A percentile compares a stretch with the other conserved stretches of the same genome.
Conservation (phyloP, 2,329 filamentous ascomycete species). For the Exophiala spinifera region DNA sequence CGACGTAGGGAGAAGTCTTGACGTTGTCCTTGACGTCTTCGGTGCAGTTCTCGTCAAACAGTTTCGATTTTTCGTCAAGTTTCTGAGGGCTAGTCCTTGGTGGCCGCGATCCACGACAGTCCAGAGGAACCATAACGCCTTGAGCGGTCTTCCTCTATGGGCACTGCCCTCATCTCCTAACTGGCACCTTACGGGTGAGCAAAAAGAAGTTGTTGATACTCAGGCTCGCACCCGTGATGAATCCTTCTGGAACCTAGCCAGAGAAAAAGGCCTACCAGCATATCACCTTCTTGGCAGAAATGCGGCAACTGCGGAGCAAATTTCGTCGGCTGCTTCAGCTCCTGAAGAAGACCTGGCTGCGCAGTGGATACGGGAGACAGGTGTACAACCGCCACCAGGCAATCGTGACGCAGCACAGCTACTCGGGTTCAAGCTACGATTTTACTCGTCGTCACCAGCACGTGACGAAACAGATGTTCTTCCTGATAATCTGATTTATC, state of each 20-base stretch:
- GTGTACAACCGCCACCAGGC: conserved; percentile 76
- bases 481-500: conserved; percentile 87
- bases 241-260: conserved; percentile 77
- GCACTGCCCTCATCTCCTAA: conserved; percentile 68
- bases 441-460: conserved; percentile 74
- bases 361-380: conserved; percentile 77
- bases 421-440: conserved; percentile 93
- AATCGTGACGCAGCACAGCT: conserved; percentile 92
- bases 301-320: conserved; percentile 59
- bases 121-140: background rate
- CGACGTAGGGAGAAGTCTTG: conserved; percentile 89
- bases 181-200: conserved; percentile 65
- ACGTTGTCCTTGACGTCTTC: conserved; percentile 92
- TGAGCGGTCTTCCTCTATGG: conserved; percentile 75
- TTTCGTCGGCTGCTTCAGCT: conserved; percentile 33
- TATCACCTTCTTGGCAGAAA: conserved; percentile 86
- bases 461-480: conserved; percentile 72
- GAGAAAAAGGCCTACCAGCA: conserved; percentile 71
- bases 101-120: conserved; percentile 67
- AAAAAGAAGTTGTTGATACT: conserved; percentile 57
- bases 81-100: conserved; percentile 90
- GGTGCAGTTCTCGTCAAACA: conserved; percentile 91
- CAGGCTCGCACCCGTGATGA: conserved; percentile 65
- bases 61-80: conserved; percentile 89
- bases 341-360: conserved; percentile 56